These are phyloP conservation scores for Ophidiomyces ophidiicola DNA, from an alignment of 2,329 filamentous ascomycete genomes.

Conservation along the genomic window DNA sequence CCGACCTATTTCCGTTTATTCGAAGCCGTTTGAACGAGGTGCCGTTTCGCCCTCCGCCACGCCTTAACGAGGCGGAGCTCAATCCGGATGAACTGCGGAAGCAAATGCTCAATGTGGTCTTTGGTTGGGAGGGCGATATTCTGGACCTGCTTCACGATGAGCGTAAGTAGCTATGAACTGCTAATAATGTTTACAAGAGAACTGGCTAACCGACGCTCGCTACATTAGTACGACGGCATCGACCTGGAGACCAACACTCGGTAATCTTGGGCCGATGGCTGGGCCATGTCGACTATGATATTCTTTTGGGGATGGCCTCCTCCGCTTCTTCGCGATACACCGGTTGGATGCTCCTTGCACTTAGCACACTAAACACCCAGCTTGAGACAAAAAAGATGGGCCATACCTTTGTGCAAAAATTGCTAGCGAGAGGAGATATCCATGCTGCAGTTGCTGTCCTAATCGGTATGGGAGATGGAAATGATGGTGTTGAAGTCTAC, in stretches of 20 bases:
- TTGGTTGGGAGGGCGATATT: constrained; percentile 84
- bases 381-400: constrained; percentile 80
- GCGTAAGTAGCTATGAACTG: constrained; percentile 31
- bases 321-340: constrained; percentile 81
- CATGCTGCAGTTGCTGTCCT: constrained; percentile 88
- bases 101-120: constrained; percentile 88
- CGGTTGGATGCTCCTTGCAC: constrained; percentile 91
- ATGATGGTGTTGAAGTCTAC: constrained; percentile 93
- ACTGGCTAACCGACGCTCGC: constrained; percentile 13
- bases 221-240: constrained; percentile 51
- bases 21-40: constrained; percentile 70
- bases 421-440: constrained; percentile 79
- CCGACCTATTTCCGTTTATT: constrained; percentile 79
- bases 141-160: constrained; percentile 75
- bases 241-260: constrained; percentile 58
- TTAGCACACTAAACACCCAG: constrained; percentile 72
- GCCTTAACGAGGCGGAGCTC: constrained; percentile 45
- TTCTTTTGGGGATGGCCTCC: constrained; percentile 61
- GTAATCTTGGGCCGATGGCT: constrained; percentile 89
- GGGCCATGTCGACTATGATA: constrained; percentile 68
- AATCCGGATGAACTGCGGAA: constrained; percentile 66
- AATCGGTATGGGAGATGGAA: constrained; percentile 79
- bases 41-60: constrained; percentile 59
- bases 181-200: background rate
- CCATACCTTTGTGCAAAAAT: constrained; percentile 75